Conservation (phyloP, 768 basidiomycete species). For the Russula brevipes region DNA sequence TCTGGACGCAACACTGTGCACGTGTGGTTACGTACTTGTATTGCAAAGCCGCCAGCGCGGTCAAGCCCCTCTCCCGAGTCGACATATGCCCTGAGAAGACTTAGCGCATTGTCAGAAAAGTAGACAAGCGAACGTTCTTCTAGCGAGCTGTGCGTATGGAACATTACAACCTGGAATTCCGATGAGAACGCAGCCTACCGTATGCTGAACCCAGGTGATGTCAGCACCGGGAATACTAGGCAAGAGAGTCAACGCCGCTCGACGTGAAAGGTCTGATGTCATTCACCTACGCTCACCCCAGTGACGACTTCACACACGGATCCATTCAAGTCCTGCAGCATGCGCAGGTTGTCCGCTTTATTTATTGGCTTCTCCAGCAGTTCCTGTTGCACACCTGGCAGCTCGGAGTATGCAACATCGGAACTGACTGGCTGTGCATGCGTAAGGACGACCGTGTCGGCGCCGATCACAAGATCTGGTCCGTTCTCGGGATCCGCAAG, state of each 20-base stretch:
- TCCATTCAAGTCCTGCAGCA: constrained; percentile 85
- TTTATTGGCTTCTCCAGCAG: constrained; percentile 83
- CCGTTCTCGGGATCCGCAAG: constrained; percentile 56
- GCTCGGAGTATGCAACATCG: constrained; percentile 48
- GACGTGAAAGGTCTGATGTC: not conserved
- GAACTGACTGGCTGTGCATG: constrained; percentile 60
- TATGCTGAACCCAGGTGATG: constrained; percentile 69
- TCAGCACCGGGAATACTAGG: constrained; percentile 67
- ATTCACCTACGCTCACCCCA: constrained; percentile 74
- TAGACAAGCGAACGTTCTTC: constrained; percentile 79
- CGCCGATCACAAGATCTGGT: constrained; percentile 78
- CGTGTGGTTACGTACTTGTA: constrained; percentile 56
- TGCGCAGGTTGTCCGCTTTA: constrained; percentile 77
- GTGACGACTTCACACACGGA: constrained; percentile 88
- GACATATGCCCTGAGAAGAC: constrained; percentile 71
- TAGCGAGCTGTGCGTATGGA: constrained; percentile 50
- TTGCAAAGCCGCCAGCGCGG: constrained; percentile 90
- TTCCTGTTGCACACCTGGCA: constrained; percentile 54
- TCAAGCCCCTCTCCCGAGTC: constrained; percentile 81
- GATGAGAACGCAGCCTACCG: constrained; percentile 40
- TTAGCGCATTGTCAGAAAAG: constrained; percentile 57
- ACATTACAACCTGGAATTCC: not conserved
- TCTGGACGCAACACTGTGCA: not conserved
- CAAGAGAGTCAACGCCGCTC: not conserved
- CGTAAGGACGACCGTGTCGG: constrained; percentile 93